Evolutionary conservation across 352 stramenopile genomes (phyloP), one percentile per base, ranked within the genome.

Genomic region (Halophytophthora polymorphica): DNA sequence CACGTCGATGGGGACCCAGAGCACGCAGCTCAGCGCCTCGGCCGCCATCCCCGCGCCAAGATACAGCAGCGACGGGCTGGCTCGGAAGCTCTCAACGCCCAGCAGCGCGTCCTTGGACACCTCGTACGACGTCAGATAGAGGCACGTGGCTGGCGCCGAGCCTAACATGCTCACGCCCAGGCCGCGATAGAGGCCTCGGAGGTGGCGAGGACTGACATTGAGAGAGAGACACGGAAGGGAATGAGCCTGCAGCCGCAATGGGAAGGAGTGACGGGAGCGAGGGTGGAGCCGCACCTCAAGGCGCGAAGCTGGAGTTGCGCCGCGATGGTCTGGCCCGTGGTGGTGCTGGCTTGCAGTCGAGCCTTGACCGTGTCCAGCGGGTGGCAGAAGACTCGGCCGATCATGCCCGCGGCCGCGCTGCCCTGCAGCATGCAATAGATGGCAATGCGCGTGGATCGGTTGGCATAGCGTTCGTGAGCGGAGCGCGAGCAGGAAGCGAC

Each of bases 1-100:
- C 31, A 99, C 96, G 61, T 99, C 97, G 25, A 99, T 96, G n/a
- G 97, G 97, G n/a, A 99, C 96, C 77, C 96, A 99, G 17, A 99
- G 71, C 28, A 99, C 81, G 60, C 97, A 99, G 51, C 92, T 90
- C 15, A 90, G 28, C 14, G 80, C 75, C 50, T 93, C 83, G 2
- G 83, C 83, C 6, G 84, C 34, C 70, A 93, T 88, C 7, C 83
- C 83, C 0, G 77, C 71, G 0, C 78, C 67, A n/a, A 93, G 61
- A 36, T 88, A 90, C 40, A 87, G 50, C 37, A 93, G 51, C 51
- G 83, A 86, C 38, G 77, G 73, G 25, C 57, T 72, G 2, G 59
- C 44, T 18, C 62, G 62, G 42, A 90, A 81, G 23, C 73, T 43
- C 8, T 69, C 56, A 12, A 82, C 41, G 8, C 56, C 21, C 35